These are phyloP conservation scores for Calocybe indica DNA, from an alignment of 768 basidiomycete species.

Conservation along the genomic window DNA sequence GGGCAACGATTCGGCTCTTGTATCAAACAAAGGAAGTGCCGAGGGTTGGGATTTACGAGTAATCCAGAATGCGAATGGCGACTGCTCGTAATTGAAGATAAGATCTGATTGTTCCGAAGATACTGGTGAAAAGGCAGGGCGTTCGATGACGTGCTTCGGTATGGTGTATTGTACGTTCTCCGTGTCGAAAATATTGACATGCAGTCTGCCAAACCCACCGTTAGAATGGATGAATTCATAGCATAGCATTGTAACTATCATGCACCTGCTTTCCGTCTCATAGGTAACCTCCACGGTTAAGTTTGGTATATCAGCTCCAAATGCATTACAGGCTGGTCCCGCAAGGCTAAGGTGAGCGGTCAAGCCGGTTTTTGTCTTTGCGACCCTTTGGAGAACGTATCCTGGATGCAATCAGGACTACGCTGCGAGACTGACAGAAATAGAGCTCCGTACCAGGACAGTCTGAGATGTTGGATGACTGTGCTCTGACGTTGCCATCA, in stretches of 20 bases:
- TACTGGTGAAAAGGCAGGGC: constrained; percentile 29
- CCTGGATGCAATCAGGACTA: constrained; percentile 27
- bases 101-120: constrained; percentile 48
- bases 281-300: constrained; percentile 66
- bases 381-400: constrained; percentile 43
- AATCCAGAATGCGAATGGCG: constrained; percentile 79
- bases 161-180: constrained; percentile 60
- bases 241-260: neutral
- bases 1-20: constrained; percentile 57
- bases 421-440: neutral
- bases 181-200: constrained; percentile 63
- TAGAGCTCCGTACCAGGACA: constrained; percentile 2
- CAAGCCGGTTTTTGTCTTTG: constrained; percentile 40
- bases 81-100: constrained; percentile 57
- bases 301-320: constrained; percentile 50
- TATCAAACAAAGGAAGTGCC: constrained; percentile 61
- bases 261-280: constrained; percentile 47
- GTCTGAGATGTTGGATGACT: constrained; percentile 8
- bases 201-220: constrained; percentile 36
- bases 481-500: constrained; percentile 6
- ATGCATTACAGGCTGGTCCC: constrained; percentile 57
- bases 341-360: constrained; percentile 48
- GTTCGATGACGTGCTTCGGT: constrained; percentile 41
- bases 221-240: neutral
- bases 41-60: constrained; percentile 57